These are phyloP conservation scores for Coelastrella sp. DNA, from an alignment of 139 green algal genomes.

Conservation along the genomic window DNA sequence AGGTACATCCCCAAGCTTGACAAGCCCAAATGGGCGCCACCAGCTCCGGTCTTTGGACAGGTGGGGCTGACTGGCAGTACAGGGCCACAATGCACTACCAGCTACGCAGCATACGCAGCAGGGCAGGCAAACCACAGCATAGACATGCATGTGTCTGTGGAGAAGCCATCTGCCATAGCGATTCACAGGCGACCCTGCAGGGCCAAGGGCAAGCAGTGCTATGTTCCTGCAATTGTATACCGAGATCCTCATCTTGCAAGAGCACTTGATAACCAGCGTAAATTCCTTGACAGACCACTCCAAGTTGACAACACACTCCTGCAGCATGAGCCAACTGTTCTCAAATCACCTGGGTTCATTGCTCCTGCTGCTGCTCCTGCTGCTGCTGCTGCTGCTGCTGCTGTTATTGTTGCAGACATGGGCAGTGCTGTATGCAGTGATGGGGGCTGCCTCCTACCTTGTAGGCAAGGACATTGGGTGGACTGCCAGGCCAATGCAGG, in stretches of 20 bases:
- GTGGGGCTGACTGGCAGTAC: background rate
- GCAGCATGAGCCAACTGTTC: background rate
- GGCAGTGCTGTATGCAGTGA: slow-evolving; percentile 42
- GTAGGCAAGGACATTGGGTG: slow-evolving; percentile 20
- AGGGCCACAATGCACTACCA: no score
- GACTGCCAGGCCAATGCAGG: background rate
- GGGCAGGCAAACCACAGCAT: no score
- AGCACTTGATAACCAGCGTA: no score
- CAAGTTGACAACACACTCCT: background rate
- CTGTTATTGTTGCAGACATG: background rate
- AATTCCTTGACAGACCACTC: no score
- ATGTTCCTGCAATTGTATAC: no score
- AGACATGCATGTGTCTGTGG: no score
- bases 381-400: background rate
- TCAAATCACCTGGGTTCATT: background rate
- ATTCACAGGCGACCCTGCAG: no score
- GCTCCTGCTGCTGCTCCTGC: no score
- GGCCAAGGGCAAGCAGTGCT: no score
- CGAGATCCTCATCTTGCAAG: no score
- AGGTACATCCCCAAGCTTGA: slow-evolving; percentile 40
- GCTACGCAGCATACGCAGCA: no score
- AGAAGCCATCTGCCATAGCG: no score
- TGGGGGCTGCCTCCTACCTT: slow-evolving; percentile 34
- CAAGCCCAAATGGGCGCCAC: slow-evolving; percentile 34
- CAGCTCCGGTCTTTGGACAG: slow-evolving; percentile 39